phyloP scores from a whole-genome alignment of 345 rosid genomes.

The Microcos paniculata region DNA sequence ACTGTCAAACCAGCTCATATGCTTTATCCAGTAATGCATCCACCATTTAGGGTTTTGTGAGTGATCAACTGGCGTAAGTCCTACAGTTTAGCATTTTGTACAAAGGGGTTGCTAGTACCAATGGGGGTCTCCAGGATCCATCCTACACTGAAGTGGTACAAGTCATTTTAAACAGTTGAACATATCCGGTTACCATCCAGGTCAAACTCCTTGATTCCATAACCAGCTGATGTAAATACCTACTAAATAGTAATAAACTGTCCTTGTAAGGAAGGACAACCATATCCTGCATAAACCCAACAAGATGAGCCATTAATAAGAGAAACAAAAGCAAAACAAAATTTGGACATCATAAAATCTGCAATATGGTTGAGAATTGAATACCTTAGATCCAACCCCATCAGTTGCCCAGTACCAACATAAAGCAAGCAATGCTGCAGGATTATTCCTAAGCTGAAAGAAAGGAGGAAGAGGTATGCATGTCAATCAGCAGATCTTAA shows the following conservation, averaged over 20 bases:
- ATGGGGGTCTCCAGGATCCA: slow-evolving; percentile 8
- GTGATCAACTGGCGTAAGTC: not conserved
- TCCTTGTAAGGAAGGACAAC: slow-evolving; percentile 99
- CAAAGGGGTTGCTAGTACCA: not conserved
- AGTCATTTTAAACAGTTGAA: slow-evolving; percentile 14
- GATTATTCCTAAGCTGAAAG: slow-evolving; percentile 77
- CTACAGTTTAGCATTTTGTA: not conserved
- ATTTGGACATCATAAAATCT: slow-evolving; percentile 6
- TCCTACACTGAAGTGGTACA: not conserved
- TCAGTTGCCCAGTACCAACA: slow-evolving; percentile 96
- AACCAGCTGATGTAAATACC: slow-evolving; percentile 94
- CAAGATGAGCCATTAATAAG: slow-evolving; percentile 4
- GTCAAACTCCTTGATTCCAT: slow-evolving; percentile 99
- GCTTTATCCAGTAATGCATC: not conserved
- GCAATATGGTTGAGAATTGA: slow-evolving; percentile 2
- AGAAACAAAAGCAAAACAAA: slow-evolving; percentile 10
- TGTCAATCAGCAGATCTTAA: not conserved
- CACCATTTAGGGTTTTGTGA: not conserved
- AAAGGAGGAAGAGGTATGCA: slow-evolving; percentile 11
- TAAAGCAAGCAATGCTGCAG: slow-evolving; percentile 92
- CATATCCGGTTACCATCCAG: slow-evolving; percentile 90
- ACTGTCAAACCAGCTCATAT: not conserved
- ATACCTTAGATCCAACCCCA: slow-evolving; percentile 95
- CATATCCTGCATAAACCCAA: slow-evolving; percentile 72
- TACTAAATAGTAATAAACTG: slow-evolving; percentile 84